A percentile compares a stretch with the other conserved stretches of the same genome.
Conservation (phyloP, 208 protist species). For the Crithidia fasciculata region DNA sequence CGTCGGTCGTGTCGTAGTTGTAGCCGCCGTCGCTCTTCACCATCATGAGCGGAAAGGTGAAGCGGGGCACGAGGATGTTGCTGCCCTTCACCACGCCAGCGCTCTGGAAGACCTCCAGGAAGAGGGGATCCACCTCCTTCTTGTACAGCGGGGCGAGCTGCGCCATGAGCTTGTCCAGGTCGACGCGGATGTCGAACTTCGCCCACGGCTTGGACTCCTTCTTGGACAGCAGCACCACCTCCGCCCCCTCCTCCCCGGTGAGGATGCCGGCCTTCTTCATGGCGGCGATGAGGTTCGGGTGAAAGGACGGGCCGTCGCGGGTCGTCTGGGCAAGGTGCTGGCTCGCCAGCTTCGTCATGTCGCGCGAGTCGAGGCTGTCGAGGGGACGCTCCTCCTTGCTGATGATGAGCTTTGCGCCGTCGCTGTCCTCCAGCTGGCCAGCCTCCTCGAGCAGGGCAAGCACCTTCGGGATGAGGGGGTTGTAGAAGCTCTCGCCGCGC, state of each 20-base stretch:
- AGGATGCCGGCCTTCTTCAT: conserved; percentile 79
- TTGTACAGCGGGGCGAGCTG: conserved; percentile 82
- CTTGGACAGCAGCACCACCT: conserved; percentile 83
- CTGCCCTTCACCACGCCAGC: conserved; percentile 72
- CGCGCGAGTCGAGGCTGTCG: conserved; percentile 69
- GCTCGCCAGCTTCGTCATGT: conserved; percentile 84
- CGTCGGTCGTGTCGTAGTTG: conserved; percentile 95
- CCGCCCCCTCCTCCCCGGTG: conserved; percentile 72
- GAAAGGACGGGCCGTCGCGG: conserved; percentile 60
- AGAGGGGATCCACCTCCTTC: conserved; percentile 69
- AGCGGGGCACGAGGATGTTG: conserved; percentile 83
- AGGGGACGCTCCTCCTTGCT: conserved; percentile 70
- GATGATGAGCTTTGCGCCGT: conserved; percentile 90
- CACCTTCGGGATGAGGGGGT: conserved; percentile 89
- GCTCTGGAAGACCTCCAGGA: conserved; percentile 78
- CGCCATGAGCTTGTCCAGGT: conserved; percentile 84
- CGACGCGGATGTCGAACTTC: conserved; percentile 85
- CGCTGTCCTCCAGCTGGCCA: conserved; percentile 78
- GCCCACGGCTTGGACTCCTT: conserved; percentile 88
- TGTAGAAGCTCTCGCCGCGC: conserved; percentile 97
- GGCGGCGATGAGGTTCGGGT: conserved; percentile 80
- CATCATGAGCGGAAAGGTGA: conserved; percentile 94
- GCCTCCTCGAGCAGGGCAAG: conserved; percentile 81
- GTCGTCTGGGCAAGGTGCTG: conserved; percentile 71
- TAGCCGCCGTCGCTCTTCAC: conserved; percentile 96